A percentile compares a stretch with the other conserved stretches of the same genome.
Evolutionary conservation across 495 filamentous ascomycete species (phyloP).

Genomic region (Penicillium tannophilum): DNA sequence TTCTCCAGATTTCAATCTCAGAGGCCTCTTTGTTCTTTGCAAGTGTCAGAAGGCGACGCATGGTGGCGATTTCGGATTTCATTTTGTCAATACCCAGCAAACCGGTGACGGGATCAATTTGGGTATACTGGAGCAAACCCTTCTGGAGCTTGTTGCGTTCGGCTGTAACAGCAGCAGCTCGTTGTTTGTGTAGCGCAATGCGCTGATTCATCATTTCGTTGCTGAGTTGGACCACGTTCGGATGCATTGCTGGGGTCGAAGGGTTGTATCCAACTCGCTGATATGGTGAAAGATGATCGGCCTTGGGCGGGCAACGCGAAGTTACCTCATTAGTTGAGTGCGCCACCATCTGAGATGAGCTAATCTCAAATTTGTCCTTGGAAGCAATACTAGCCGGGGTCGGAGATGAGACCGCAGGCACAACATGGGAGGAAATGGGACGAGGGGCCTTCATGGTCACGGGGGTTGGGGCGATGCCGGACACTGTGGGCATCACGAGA

Average conservation of each 20-base stretch:
- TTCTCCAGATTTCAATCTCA: constrained; percentile 8
- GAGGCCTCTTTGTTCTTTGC: constrained; percentile 3
- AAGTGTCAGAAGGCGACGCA: constrained; percentile 11
- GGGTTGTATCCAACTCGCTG: constrained; percentile 7
- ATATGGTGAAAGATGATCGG: constrained; percentile 9
- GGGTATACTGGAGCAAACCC: constrained; percentile 13
- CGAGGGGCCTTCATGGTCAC: neutral
- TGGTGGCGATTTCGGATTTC: constrained; percentile 8
- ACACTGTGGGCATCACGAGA: neutral
- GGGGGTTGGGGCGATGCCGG: neutral
- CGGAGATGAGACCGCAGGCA: neutral
- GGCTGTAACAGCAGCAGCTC: constrained; percentile 8
- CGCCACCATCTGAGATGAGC: neutral
- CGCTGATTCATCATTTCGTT: constrained; percentile 8
- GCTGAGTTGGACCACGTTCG: neutral
- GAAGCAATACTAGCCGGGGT: neutral
- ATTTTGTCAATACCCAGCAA: constrained; percentile 11
- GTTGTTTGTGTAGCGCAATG: constrained; percentile 5
- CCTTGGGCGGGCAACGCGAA: neutral
- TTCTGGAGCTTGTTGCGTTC: constrained; percentile 15
- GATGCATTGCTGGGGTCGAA: constrained; percentile 15
- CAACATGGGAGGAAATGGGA: neutral
- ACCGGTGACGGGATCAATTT: constrained; percentile 12
- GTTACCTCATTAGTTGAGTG: constrained; percentile 2
- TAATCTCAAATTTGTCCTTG: constrained; percentile 3